Conservation (phyloP, 106 monocot genomes). For the Alisma plantagoaquatica region DNA sequence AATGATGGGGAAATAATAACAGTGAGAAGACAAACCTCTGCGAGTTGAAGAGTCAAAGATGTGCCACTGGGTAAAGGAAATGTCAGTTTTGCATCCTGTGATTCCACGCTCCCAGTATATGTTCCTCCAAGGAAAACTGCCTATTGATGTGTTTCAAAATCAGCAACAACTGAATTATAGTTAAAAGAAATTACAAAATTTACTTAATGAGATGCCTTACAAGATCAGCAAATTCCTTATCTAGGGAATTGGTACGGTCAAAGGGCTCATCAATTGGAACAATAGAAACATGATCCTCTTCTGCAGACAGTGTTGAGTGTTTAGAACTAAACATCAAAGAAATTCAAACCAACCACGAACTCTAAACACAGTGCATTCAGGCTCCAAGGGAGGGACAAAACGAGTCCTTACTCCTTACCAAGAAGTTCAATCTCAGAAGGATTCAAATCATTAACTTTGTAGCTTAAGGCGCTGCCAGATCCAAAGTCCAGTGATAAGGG, state of each 20-base stretch:
- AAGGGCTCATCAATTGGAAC: conserved; percentile 43
- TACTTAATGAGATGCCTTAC: conserved; percentile 30
- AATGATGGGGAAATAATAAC: too few relatives aligned
- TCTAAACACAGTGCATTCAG: not conserved
- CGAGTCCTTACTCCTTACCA: conserved; percentile 30
- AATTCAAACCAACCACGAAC: not conserved
- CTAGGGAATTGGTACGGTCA: conserved; percentile 35
- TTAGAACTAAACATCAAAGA: not conserved
- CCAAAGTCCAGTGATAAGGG: conserved; percentile 5
- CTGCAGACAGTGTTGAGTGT: conserved; percentile 22
- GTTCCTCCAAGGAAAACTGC: conserved; percentile 51
- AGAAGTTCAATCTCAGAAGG: conserved; percentile 34
- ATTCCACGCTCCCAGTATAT: conserved; percentile 30
- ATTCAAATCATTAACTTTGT: conserved; percentile 22
- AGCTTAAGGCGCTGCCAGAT: conserved; percentile 11
- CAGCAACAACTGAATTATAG: not conserved
- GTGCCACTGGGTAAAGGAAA: conserved; percentile 49
- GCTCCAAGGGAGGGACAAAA: not conserved
- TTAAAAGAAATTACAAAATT: not conserved
- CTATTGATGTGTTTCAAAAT: conserved; percentile 20
- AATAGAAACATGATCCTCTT: conserved; percentile 50
- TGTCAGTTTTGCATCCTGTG: conserved; percentile 34
- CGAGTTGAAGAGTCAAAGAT: conserved; percentile 35
- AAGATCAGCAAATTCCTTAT: conserved; percentile 54
- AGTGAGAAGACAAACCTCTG: conserved; percentile 32